A percentile compares a stretch with the other conserved stretches of the same genome.
Conservation (phyloP, 2,329 filamentous ascomycete species). For the Ramularia endophylla region DNA sequence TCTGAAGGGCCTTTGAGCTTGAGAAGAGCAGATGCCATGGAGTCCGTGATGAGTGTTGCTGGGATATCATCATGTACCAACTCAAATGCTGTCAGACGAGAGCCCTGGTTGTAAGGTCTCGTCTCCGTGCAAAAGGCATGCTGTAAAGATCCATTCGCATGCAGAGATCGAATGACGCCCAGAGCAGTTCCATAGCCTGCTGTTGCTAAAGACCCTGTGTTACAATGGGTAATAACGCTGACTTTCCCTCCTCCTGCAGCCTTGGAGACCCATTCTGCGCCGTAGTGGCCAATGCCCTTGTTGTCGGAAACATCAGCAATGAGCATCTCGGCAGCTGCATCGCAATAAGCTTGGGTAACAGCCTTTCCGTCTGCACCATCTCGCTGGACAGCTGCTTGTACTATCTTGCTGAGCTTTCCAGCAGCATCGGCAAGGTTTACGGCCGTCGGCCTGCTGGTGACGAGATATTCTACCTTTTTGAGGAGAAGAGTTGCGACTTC, state of each 20-base stretch:
- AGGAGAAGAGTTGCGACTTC: constrained; percentile 64
- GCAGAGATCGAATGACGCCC: constrained; percentile 83
- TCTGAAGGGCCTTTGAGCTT: constrained; percentile 52
- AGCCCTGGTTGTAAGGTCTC: constrained; percentile 95
- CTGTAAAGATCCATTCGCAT: constrained; percentile 58
- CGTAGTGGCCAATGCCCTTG: constrained; percentile 72
- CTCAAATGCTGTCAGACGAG: constrained; percentile 89
- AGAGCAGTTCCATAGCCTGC: constrained; percentile 96
- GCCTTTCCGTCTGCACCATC: constrained; percentile 42
- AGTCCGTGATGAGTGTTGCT: constrained; percentile 87
- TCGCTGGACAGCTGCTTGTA: constrained; percentile 46
- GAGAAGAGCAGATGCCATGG: constrained; percentile 89
- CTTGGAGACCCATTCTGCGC: constrained; percentile 76
- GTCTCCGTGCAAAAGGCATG: constrained; percentile 97
- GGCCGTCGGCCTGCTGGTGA: constrained; percentile 84
- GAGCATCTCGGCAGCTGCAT: constrained; percentile 79
- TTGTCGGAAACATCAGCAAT: constrained; percentile 84
- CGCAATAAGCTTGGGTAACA: constrained; percentile 66
- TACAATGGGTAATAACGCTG: constrained; percentile 94
- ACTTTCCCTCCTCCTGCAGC: constrained; percentile 50
- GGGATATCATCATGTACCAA: constrained; percentile 92
- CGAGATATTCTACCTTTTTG: constrained; percentile 75
- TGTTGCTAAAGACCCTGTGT: constrained; percentile 95
- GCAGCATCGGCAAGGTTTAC: constrained; percentile 93
- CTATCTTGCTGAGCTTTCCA: constrained; percentile 63